These are phyloP conservation scores for Aspergillus caelatus DNA, from an alignment of 2,329 filamentous ascomycete species.

Conservation along the genomic window DNA sequence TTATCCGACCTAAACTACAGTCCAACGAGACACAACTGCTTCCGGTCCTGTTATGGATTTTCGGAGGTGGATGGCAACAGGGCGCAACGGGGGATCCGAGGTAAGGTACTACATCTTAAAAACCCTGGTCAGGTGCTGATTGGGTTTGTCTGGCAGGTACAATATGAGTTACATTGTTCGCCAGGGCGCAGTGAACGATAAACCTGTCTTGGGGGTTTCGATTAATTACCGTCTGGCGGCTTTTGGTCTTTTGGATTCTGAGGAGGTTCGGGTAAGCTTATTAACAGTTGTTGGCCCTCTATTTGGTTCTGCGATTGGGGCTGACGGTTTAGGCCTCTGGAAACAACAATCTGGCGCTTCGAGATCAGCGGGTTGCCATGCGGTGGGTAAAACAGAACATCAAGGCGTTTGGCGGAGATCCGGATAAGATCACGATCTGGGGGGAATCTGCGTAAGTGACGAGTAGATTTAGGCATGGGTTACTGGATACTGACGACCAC, in stretches of 20 bases:
- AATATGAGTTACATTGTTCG: slow-evolving; percentile 37
- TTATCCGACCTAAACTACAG: slow-evolving; percentile 23
- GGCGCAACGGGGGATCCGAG: slow-evolving; percentile 35
- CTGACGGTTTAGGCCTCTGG: slow-evolving; percentile 24
- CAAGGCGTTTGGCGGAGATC: slow-evolving; percentile 35
- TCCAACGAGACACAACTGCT: slow-evolving; percentile 15
- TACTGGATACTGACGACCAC: not conserved
- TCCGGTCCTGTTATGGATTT: slow-evolving; percentile 37
- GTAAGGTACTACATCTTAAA: slow-evolving; percentile 15
- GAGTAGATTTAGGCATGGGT: not conserved
- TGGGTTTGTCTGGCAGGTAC: slow-evolving; percentile 21
- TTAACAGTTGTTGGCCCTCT: not conserved
- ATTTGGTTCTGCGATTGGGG: not conserved
- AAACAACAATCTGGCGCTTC: slow-evolving; percentile 32
- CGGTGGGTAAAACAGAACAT: slow-evolving; percentile 42
- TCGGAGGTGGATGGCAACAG: slow-evolving; percentile 34
- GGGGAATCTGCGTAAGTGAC: slow-evolving; percentile 38
- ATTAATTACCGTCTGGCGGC: slow-evolving; percentile 36
- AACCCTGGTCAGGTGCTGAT: not conserved
- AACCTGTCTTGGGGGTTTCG: slow-evolving; percentile 34
- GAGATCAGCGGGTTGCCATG: slow-evolving; percentile 39
- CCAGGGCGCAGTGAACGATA: slow-evolving; percentile 30
- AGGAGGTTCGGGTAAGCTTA: slow-evolving; percentile 30
- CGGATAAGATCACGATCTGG: slow-evolving; percentile 39
- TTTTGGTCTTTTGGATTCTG: slow-evolving; percentile 36